Conservation (phyloP, 192 early-diverging fungal species). For the Entophlyctis luteolus region DNA sequence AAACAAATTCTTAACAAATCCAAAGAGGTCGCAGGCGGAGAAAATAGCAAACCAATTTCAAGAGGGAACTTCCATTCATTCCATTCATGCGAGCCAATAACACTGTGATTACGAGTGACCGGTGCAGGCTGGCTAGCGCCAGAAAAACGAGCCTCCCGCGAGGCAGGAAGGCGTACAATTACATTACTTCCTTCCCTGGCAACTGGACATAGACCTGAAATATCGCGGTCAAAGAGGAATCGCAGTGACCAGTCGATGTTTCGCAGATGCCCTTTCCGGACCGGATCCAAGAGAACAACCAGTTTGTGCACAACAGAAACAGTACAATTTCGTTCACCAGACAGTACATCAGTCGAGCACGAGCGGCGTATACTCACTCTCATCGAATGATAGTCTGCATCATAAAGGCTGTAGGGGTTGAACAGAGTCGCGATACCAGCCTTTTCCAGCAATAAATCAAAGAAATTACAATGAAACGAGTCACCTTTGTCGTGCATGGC, state of each 20-base stretch:
- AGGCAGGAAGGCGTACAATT: constrained; percentile 15
- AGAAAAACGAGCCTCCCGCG: neutral
- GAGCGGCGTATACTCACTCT: constrained; percentile 60
- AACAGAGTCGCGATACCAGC: constrained; percentile 83
- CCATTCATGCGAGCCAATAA: neutral
- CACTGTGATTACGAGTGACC: no score
- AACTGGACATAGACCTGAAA: constrained; percentile 48
- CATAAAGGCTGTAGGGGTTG: constrained; percentile 88
- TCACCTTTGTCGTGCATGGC: constrained; percentile 83
- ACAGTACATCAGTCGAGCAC: constrained; percentile 22
- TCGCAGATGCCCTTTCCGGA: constrained; percentile 31
- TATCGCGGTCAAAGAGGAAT: constrained; percentile 46
- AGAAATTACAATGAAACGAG: neutral
- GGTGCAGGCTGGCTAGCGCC: neutral
- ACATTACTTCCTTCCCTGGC: constrained; percentile 40
- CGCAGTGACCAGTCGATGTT: constrained; percentile 38
- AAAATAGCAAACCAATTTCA: no score
- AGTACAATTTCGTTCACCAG: constrained; percentile 22
- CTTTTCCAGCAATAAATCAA: constrained; percentile 31
- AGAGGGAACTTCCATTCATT: neutral
- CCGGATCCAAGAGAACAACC: constrained; percentile 76
- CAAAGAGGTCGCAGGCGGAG: neutral
- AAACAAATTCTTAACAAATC: neutral
- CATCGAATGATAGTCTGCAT: constrained; percentile 89
- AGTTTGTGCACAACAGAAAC: constrained; percentile 71